These are phyloP conservation scores for Fusarium udum DNA, from an alignment of 2,329 filamentous ascomycete genomes.

Conservation along the genomic window DNA sequence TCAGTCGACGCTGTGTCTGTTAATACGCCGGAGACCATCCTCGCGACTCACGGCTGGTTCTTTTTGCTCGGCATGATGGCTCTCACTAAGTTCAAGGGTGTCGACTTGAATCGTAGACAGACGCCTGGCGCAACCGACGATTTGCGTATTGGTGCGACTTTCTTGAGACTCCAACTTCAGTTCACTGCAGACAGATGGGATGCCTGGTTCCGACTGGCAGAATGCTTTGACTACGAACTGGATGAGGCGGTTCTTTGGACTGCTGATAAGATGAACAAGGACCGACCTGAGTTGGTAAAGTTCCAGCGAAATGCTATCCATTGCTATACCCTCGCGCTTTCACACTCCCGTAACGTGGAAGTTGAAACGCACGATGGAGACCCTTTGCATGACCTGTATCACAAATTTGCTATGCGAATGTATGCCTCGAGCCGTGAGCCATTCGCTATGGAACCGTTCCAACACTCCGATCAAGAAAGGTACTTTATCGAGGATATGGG, in stretches of 20 bases:
- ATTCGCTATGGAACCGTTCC: constrained; percentile 70
- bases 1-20: constrained; percentile 77
- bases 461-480: constrained; percentile 64
- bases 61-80: constrained; percentile 90
- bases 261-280: constrained; percentile 90
- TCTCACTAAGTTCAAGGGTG: constrained; percentile 81
- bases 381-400: constrained; percentile 66
- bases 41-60: constrained; percentile 89
- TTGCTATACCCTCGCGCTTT: constrained; percentile 73
- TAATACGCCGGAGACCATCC: constrained; percentile 71
- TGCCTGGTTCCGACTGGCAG: constrained; percentile 87
- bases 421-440: constrained; percentile 70
- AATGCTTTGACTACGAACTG: constrained; percentile 87
- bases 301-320: constrained; percentile 85
- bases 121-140: constrained; percentile 84
- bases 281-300: constrained; percentile 76
- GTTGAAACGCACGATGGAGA: constrained; percentile 59
- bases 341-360: constrained; percentile 60
- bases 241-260: constrained; percentile 90
- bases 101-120: constrained; percentile 77
- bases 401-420: constrained; percentile 69
- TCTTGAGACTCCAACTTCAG: constrained; percentile 83
- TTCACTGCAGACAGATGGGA: constrained; percentile 87
- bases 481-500: constrained; percentile 64
- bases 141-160: constrained; percentile 81